Evolutionary conservation across 2,329 filamentous ascomycete species (phyloP).

Genomic region (Pseudogymnoascus sp.): DNA sequence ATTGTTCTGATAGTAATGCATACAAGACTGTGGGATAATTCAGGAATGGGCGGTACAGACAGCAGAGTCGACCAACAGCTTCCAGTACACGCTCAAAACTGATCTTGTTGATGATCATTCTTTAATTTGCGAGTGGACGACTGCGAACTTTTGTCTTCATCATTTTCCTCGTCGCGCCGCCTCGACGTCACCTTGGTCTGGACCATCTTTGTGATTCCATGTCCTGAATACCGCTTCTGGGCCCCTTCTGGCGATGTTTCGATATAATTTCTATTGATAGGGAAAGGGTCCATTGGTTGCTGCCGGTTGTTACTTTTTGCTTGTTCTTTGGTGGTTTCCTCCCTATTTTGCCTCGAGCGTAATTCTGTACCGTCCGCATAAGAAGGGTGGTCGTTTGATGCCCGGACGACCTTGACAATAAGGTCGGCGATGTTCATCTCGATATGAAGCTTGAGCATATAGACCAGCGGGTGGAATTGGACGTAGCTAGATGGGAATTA

Average conservation of each 20-base stretch:
- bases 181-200: not conserved
- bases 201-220: not conserved
- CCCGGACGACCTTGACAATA: conserved; percentile 20
- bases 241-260: not conserved
- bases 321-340: not conserved
- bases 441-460: conserved; percentile 34
- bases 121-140: not conserved
- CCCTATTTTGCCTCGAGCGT: not conserved
- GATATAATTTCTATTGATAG: not conserved
- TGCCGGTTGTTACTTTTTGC: not conserved
- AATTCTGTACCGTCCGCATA: not conserved
- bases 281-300: not conserved
- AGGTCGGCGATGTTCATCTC: conserved; percentile 34
- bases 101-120: not conserved
- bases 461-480: conserved; percentile 32
- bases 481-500: conserved; percentile 24
- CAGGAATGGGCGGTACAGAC: not conserved
- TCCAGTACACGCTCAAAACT: not conserved
- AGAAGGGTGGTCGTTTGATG: not conserved
- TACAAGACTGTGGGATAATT: not conserved
- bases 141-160: not conserved
- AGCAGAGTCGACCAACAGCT: not conserved
- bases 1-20: not conserved
- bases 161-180: not conserved
- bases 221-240: not conserved